phyloP scores from a whole-genome alignment of 805 yeast species.

The Diddensiella santjacobensis region DNA sequence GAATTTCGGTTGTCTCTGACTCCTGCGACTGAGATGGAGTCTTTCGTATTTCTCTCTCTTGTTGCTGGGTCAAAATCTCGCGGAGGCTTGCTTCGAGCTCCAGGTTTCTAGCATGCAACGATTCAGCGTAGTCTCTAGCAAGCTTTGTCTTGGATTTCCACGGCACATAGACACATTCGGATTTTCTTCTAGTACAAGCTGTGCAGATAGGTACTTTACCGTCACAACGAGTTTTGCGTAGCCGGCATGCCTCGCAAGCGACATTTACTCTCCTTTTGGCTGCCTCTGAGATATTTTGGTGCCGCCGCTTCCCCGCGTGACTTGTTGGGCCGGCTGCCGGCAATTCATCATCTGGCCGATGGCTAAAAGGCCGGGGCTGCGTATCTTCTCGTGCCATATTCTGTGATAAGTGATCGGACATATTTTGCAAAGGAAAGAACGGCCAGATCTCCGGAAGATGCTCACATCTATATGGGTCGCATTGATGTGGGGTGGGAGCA shows the following conservation, averaged over 20 bases:
- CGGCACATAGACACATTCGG: constrained; percentile 3
- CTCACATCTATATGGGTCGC: too few relatives aligned
- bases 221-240: constrained; percentile 4
- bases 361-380: neutral
- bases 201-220: neutral
- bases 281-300: constrained; percentile 2
- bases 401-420: too few relatives aligned
- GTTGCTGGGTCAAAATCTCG: neutral
- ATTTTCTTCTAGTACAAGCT: constrained; percentile 2
- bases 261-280: constrained; percentile 3
- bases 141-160: constrained; percentile 7
- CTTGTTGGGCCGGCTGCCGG: too few relatives aligned
- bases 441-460: too few relatives aligned
- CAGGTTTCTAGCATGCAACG: neutral
- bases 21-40: neutral
- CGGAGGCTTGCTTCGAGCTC: constrained; percentile 5
- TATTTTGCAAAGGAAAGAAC: too few relatives aligned
- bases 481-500: too few relatives aligned
- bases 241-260: constrained; percentile 3
- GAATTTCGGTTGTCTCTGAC: neutral
- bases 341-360: too few relatives aligned
- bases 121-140: constrained; percentile 5
- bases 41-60: neutral
- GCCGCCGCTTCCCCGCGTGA: neutral
- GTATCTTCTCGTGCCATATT: too few relatives aligned